Evolutionary conservation across 2,329 filamentous ascomycete species (phyloP).

Genomic region (Diplocarpon mali): DNA sequence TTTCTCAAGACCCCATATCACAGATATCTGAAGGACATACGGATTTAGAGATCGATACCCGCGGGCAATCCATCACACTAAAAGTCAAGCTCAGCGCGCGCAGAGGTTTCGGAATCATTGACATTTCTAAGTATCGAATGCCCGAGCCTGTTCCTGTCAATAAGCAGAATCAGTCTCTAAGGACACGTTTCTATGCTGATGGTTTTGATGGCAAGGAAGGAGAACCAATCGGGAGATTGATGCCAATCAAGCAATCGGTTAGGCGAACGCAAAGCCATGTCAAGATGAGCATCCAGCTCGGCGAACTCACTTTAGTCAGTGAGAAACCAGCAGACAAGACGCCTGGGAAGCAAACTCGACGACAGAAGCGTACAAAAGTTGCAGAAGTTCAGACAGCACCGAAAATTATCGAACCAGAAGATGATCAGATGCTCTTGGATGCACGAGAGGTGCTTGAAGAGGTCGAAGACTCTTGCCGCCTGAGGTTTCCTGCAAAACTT

Average conservation of each 20-base stretch:
- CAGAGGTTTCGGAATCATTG: constrained; percentile 6
- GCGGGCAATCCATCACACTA: not conserved
- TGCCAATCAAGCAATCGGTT: constrained; percentile 11
- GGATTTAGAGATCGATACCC: not conserved
- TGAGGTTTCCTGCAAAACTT: not conserved
- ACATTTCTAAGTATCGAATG: constrained; percentile 15
- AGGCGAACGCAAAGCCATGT: constrained; percentile 1
- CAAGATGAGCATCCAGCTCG: constrained; percentile 1
- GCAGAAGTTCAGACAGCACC: not conserved
- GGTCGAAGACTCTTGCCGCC: not conserved
- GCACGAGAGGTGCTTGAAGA: not conserved
- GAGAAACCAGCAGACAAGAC: not conserved
- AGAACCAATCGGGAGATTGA: constrained; percentile 15
- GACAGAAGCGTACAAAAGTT: not conserved
- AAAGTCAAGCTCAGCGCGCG: not conserved
- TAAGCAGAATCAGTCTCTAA: not conserved
- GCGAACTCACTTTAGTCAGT: constrained; percentile 9
- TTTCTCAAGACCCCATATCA: constrained; percentile 20
- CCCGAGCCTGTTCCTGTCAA: constrained; percentile 4
- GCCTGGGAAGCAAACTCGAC: not conserved
- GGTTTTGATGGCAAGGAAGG: constrained; percentile 22
- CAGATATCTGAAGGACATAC: constrained; percentile 5
- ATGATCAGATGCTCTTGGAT: not conserved
- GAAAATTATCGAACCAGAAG: not conserved
- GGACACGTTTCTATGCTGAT: constrained; percentile 14